These are phyloP conservation scores for Euphorbia peplus DNA, from an alignment of 345 rosid species.

Conservation along the genomic window DNA sequence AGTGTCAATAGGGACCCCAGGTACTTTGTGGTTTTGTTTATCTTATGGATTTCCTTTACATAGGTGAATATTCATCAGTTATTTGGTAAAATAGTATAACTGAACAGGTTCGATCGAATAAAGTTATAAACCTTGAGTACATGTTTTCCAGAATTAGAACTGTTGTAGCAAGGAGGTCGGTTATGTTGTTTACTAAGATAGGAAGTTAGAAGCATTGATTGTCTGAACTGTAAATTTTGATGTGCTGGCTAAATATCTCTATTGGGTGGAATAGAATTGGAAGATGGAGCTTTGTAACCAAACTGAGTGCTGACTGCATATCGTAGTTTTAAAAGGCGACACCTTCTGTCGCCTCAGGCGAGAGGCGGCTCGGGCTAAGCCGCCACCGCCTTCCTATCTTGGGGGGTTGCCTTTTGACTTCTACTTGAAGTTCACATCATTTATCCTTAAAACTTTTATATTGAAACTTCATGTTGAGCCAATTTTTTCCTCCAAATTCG, in stretches of 20 bases:
- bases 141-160: background rate
- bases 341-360: no score
- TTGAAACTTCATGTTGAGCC: background rate
- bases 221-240: background rate
- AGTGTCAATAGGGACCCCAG: constrained; percentile 54
- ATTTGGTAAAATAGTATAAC: background rate
- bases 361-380: no score
- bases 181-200: background rate
- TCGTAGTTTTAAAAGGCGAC: no score
- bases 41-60: background rate
- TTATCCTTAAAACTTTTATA: background rate
- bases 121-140: background rate
- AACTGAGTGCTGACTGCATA: no score
- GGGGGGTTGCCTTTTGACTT: no score
- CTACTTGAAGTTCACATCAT: no score
- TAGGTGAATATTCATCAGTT: background rate
- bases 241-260: background rate
- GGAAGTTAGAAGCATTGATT: background rate
- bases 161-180: background rate
- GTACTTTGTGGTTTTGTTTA: constrained; percentile 26
- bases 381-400: background rate
- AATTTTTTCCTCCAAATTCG: background rate
- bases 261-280: background rate
- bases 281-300: no score
- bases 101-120: background rate